Conservation (phyloP, 306 rosid species). For the Ceratonia siliqua region DNA sequence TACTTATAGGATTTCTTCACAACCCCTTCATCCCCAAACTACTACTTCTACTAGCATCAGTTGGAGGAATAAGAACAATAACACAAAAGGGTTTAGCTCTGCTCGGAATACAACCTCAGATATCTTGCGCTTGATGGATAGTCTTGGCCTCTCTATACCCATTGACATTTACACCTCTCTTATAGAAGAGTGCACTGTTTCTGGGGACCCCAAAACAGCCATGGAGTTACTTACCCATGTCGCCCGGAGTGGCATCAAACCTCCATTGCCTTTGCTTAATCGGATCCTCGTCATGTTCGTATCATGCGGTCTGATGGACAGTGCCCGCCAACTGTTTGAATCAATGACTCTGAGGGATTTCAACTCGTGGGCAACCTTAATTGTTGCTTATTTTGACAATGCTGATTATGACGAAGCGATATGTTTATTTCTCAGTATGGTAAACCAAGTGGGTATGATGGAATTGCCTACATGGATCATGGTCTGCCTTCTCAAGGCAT, state of each 20-base stretch:
- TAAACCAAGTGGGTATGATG: slow-evolving; percentile 27
- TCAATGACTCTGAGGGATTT: slow-evolving; percentile 37
- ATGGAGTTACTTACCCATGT: slow-evolving; percentile 44
- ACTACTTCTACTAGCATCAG: background rate
- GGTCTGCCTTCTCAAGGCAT: slow-evolving; percentile 49
- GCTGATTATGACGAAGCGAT: slow-evolving; percentile 34
- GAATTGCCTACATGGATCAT: slow-evolving; percentile 52
- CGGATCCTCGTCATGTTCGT: slow-evolving; percentile 51
- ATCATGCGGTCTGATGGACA: slow-evolving; percentile 39
- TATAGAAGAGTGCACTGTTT: slow-evolving; percentile 48
- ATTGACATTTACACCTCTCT: slow-evolving; percentile 50
- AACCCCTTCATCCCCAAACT: slow-evolving; percentile 9
- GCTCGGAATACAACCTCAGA: slow-evolving; percentile 39
- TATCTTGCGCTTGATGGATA: slow-evolving; percentile 52
- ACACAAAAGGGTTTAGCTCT: background rate
- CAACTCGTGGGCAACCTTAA: slow-evolving; percentile 60
- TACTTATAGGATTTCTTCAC: background rate
- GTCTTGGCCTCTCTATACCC: slow-evolving; percentile 41
- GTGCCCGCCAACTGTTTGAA: slow-evolving; percentile 45
- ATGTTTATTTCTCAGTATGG: slow-evolving; percentile 37
- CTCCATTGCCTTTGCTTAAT: slow-evolving; percentile 36
- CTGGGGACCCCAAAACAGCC: slow-evolving; percentile 43
- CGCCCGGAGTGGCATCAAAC: slow-evolving; percentile 26
- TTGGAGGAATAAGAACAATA: slow-evolving; percentile 2
- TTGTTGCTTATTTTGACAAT: slow-evolving; percentile 39